Conservation (phyloP, 169 alveolate genomes). For the Babesia bigemina region DNA sequence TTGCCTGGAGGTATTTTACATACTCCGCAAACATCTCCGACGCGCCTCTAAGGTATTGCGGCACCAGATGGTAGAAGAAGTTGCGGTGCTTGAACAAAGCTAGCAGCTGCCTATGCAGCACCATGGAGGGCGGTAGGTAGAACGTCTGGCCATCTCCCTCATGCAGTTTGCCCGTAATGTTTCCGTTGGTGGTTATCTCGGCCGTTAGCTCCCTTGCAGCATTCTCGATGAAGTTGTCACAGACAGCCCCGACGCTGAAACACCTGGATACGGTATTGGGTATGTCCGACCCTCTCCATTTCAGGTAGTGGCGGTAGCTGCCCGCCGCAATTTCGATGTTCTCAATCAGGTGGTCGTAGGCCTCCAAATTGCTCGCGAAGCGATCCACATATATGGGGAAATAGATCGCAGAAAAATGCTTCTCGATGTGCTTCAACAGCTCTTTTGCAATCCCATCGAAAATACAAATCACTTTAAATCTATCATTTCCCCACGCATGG, state of each 20-base stretch:
- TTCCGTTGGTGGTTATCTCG: conserved; percentile 3
- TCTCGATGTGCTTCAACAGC: conserved; percentile 33
- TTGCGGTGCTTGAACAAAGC: conserved; percentile 28
- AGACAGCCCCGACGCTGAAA: conserved; percentile 52
- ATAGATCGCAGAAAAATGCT: conserved; percentile 39
- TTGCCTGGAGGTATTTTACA: conserved; percentile 18
- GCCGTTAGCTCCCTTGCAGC: not conserved
- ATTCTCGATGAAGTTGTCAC: conserved; percentile 46
- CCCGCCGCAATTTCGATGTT: conserved; percentile 37
- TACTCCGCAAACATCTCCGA: conserved; percentile 43
- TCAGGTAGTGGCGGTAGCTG: conserved; percentile 29
- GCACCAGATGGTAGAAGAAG: conserved; percentile 55
- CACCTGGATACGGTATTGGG: conserved; percentile 32
- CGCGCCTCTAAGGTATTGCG: conserved; percentile 53
- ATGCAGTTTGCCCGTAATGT: conserved; percentile 17
- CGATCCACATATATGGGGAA: conserved; percentile 52
- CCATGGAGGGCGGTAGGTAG: conserved; percentile 44
- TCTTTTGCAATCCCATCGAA: conserved; percentile 46
- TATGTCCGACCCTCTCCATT: conserved; percentile 49
- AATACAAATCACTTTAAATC: conserved; percentile 45
- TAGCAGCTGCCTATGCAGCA: conserved; percentile 23
- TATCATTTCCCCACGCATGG: conserved; percentile 22
- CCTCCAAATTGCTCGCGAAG: conserved; percentile 19
- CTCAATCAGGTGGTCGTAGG: conserved; percentile 53
- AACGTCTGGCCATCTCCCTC: conserved; percentile 13